Evolutionary conservation across 2,329 filamentous ascomycete genomes (phyloP).

Genomic region (Pseudogymnoascus sp.): DNA sequence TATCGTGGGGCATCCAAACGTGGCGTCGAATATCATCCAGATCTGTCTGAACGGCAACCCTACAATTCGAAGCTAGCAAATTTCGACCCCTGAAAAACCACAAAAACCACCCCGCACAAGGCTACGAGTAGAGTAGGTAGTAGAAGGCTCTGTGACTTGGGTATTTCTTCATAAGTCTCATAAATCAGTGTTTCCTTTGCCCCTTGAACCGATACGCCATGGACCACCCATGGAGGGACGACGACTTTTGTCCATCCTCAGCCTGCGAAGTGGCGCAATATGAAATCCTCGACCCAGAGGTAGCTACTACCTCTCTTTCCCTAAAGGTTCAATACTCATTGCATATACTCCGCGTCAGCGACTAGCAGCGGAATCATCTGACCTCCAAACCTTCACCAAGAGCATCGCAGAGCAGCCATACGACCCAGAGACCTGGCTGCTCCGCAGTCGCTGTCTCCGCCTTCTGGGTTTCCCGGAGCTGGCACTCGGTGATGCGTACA

Average conservation of each 20-base stretch:
- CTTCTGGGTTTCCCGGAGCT: conserved; percentile 26
- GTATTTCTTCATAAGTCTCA: not conserved
- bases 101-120: not conserved
- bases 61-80: conserved; percentile 7
- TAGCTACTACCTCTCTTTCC: conserved; percentile 12
- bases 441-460: conserved; percentile 20
- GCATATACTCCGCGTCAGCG: conserved; percentile 15
- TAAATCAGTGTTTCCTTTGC: not conserved
- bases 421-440: conserved; percentile 23
- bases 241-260: conserved; percentile 19
- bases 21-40: not conserved
- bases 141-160: conserved; percentile 1
- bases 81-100: not conserved
- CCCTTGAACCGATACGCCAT: conserved; percentile 10
- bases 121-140: conserved; percentile 2
- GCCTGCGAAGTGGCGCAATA: conserved; percentile 19
- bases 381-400: conserved; percentile 17
- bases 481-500: conserved; percentile 25
- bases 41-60: conserved; percentile 5
- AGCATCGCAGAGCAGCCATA: conserved; percentile 18
- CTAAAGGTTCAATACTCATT: not conserved
- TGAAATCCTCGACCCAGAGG: conserved; percentile 16
- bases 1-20: not conserved
- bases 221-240: conserved; percentile 17
- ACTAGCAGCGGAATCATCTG: conserved; percentile 16